Percentiles rank a stretch among this genome's conserved stretches.
phyloP scores from a whole-genome alignment of 331 rosid genomes.

The Prunus yedoensis region DNA sequence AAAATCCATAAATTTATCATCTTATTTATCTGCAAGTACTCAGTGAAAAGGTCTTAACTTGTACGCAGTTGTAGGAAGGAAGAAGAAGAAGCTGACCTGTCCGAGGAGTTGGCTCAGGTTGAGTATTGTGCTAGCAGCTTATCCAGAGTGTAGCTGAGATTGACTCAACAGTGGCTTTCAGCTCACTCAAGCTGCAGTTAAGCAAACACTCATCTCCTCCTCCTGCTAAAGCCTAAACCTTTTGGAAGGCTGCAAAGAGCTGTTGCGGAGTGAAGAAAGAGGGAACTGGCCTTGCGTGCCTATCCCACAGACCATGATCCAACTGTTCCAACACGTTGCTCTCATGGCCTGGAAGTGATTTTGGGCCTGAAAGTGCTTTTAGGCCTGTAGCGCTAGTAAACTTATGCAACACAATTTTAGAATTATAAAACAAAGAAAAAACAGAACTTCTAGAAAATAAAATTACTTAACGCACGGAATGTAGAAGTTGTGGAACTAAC shows the following conservation, averaged over 20 bases:
- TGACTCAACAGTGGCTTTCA: neutral
- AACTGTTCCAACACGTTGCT: neutral
- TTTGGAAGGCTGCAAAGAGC: neutral
- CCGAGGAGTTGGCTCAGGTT: conserved; percentile 3
- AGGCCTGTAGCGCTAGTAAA: neutral
- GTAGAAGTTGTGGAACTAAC: neutral
- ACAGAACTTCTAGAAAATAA: neutral
- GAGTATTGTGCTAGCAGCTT: neutral
- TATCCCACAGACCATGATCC: neutral
- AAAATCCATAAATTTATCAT: neutral
- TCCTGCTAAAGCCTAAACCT: neutral
- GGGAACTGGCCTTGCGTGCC: neutral
- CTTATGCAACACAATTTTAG: no score
- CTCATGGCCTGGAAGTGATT: neutral
- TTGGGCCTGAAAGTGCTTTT: neutral
- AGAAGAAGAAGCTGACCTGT: conserved; percentile 6
- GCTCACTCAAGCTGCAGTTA: neutral
- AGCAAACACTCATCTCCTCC: neutral
- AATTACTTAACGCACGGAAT: neutral
- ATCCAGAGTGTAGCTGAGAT: neutral
- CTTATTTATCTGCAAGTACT: neutral
- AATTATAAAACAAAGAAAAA: neutral
- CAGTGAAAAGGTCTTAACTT: neutral
- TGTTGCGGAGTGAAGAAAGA: neutral
- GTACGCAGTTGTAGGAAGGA: neutral